A percentile compares a stretch with the other conserved stretches of the same genome.
Conservation (phyloP, 73 alveolate species). For the Stentor coeruleus region DNA sequence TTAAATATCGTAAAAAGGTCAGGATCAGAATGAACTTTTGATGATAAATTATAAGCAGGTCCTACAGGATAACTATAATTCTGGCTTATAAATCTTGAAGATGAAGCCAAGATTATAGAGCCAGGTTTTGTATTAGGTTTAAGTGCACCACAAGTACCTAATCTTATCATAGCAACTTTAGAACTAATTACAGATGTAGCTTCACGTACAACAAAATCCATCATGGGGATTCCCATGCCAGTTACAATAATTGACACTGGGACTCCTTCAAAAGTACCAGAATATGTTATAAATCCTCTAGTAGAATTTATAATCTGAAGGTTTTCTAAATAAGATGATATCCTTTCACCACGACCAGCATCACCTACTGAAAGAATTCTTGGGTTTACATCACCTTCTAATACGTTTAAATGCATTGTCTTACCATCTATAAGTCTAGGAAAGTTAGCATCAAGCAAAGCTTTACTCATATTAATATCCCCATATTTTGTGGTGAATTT, state of each 20-base stretch:
- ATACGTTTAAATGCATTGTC: slow-evolving; percentile 22
- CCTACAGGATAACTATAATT: background rate
- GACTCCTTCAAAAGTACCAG: slow-evolving; percentile 44
- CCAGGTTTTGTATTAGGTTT: slow-evolving; percentile 26
- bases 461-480: background rate
- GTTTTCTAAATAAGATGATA: slow-evolving; percentile 30
- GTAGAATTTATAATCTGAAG: slow-evolving; percentile 10
- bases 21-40: slow-evolving; percentile 28
- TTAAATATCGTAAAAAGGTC: background rate
- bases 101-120: slow-evolving; percentile 8
- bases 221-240: slow-evolving; percentile 50
- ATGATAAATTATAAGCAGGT: slow-evolving; percentile 29
- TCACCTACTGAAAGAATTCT: slow-evolving; percentile 48
- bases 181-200: slow-evolving; percentile 28
- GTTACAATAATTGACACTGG: slow-evolving; percentile 49
- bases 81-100: background rate
- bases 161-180: slow-evolving; percentile 36
- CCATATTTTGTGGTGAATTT: background rate
- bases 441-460: slow-evolving; percentile 7
- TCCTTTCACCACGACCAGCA: slow-evolving; percentile 30
- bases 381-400: slow-evolving; percentile 31
- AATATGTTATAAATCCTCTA: slow-evolving; percentile 27
- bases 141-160: background rate
- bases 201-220: slow-evolving; percentile 45
- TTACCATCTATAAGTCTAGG: slow-evolving; percentile 27